These are phyloP conservation scores for Amauroascus niger DNA, from an alignment of 2,329 filamentous ascomycete genomes.

Conservation along the genomic window DNA sequence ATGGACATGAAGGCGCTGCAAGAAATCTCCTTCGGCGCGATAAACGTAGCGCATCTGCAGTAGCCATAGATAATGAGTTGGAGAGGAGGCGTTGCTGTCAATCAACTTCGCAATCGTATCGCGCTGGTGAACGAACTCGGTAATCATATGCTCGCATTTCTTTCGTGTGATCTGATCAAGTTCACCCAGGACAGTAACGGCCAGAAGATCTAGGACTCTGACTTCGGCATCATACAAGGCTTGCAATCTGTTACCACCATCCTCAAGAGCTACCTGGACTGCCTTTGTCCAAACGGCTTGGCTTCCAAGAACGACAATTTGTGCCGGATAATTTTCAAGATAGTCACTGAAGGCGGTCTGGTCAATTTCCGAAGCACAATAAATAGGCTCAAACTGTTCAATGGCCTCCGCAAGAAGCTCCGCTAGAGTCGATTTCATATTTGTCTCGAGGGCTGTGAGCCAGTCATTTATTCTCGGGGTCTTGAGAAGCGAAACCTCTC, in stretches of 20 bases:
- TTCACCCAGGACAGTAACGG: constrained; percentile 80
- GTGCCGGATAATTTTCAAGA: constrained; percentile 74
- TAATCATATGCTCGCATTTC: constrained; percentile 98
- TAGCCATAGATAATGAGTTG: constrained; percentile 83
- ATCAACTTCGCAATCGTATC: constrained; percentile 85
- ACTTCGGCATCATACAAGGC: constrained; percentile 72
- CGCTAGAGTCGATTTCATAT: constrained; percentile 89
- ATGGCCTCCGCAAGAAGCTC: constrained; percentile 82
- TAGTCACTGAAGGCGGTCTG: constrained; percentile 63
- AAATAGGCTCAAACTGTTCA: constrained; percentile 69
- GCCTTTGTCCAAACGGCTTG: constrained; percentile 89
- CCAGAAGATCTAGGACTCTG: constrained; percentile 72
- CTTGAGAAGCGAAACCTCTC: constrained; percentile 82
- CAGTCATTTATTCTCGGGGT: constrained; percentile 98
- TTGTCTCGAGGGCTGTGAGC: constrained; percentile 83
- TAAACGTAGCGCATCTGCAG: constrained; percentile 97
- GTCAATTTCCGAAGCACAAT: constrained; percentile 62
- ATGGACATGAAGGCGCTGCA: constrained; percentile 76
- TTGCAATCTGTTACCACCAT: constrained; percentile 60
- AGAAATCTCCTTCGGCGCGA: constrained; percentile 64
- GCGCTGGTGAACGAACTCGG: constrained; percentile 95
- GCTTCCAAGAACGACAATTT: constrained; percentile 88
- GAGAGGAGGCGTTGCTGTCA: constrained; percentile 59
- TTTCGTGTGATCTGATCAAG: constrained; percentile 78
- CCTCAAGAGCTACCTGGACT: constrained; percentile 66